Percentiles rank a stretch among this genome's conserved stretches.
Evolutionary conservation across 2,329 filamentous ascomycete genomes (phyloP).

Genomic region (Xylaria sp.): DNA sequence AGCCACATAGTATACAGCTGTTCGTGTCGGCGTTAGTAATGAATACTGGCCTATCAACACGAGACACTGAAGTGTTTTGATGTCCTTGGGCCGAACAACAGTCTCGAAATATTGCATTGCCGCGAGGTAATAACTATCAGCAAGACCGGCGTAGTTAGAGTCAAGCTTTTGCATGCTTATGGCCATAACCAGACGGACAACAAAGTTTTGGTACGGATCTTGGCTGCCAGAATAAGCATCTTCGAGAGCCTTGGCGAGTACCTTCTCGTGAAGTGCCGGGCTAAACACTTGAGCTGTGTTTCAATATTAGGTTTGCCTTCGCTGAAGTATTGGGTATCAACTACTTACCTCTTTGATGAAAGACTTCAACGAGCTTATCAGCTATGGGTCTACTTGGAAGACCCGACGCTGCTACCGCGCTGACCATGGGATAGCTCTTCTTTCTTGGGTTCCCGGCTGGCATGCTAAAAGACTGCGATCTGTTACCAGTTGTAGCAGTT

Average conservation of each 20-base stretch:
- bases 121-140: constrained; percentile 93
- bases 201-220: constrained; percentile 87
- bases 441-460: constrained; percentile 64
- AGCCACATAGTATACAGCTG: constrained; percentile 91
- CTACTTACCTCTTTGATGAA: constrained; percentile 79
- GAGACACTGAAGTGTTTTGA: constrained; percentile 90
- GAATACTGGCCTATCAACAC: constrained; percentile 91
- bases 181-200: constrained; percentile 89
- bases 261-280: constrained; percentile 85
- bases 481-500: constrained; percentile 52
- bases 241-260: constrained; percentile 79
- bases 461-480: constrained; percentile 71
- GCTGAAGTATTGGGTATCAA: constrained; percentile 21
- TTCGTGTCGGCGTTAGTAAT: constrained; percentile 88
- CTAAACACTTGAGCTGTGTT: constrained; percentile 83
- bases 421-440: constrained; percentile 92
- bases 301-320: constrained; percentile 38
- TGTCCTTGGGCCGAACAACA: constrained; percentile 85
- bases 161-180: constrained; percentile 95
- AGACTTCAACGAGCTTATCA: constrained; percentile 83
- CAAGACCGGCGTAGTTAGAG: constrained; percentile 87
- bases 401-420: constrained; percentile 79
- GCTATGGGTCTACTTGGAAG: constrained; percentile 79
- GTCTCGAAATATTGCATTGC: constrained; percentile 86
- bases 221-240: constrained; percentile 80